Conservation (phyloP, 768 basidiomycete species). For the Tulasnella sp. region DNA sequence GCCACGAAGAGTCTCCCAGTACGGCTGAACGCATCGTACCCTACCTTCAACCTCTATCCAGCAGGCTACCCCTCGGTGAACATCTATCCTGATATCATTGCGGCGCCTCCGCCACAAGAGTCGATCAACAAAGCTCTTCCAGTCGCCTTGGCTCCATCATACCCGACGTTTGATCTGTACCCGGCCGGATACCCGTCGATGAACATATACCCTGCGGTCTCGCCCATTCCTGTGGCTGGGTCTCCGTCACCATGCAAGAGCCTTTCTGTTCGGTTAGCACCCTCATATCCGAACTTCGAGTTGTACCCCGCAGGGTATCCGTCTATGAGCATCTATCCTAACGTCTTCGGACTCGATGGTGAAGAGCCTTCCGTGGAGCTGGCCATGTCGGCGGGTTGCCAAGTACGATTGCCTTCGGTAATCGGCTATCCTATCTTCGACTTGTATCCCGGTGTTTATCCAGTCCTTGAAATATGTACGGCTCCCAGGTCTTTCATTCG, state of each 20-base stretch:
- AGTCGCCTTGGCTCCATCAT: constrained; percentile 1
- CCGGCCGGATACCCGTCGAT: constrained; percentile 15
- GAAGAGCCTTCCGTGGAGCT: neutral
- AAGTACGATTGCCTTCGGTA: neutral
- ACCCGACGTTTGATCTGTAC: constrained; percentile 17
- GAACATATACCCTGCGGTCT: constrained; percentile 14
- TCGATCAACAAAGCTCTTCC: no score
- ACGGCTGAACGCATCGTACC: neutral
- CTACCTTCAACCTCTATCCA: constrained; percentile 15
- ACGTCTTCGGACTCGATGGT: neutral
- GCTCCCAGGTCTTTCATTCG: neutral
- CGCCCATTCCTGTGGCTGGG: neutral
- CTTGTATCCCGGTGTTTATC: constrained; percentile 14
- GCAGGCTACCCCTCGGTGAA: constrained; percentile 3
- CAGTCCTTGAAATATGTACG: constrained; percentile 14
- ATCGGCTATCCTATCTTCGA: constrained; percentile 11
- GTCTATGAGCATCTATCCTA: constrained; percentile 13
- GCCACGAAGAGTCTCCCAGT: neutral
- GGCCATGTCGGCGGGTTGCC: no score
- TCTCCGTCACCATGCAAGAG: neutral
- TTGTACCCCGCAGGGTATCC: constrained; percentile 16
- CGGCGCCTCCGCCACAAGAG: no score
- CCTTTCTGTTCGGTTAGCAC: neutral
- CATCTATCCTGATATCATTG: constrained; percentile 5
- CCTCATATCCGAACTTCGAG: constrained; percentile 15